Evolutionary conservation across 331 rosid genomes (phyloP), one percentile per base, ranked within the genome.

Genomic region (Prunus yedoensis): DNA sequence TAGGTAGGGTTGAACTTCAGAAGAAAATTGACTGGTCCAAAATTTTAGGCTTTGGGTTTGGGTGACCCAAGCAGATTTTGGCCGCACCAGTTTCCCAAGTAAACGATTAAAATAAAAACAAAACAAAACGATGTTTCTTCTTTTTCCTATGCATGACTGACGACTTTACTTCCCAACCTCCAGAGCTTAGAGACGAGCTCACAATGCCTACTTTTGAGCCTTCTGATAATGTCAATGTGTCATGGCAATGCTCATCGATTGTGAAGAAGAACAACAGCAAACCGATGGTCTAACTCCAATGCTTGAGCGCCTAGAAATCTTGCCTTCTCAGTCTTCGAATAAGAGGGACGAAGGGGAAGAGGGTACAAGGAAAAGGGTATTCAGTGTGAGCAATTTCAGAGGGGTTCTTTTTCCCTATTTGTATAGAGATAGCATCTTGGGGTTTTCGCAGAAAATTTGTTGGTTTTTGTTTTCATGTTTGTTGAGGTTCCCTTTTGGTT

Each of bases 371-470:
- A 66, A n/a, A 5, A 66, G 10, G 54, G 35, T 41, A 45, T 45
- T 21, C 4, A n/a, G 35, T 13, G 30, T 45, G n/a, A 45, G 32
- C 53, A 21, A 45, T 21, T 32, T 8, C 38, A 3, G 20, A 66
- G 35, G 54, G 71, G 7, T 21, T 66, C n/a, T n/a, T 35, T 66
- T 66, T 53, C n/a, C n/a, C 54, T 45, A 66, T 66, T n/a, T 66
- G 71, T 20, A 66, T 45, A 25, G 71, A 66, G 71, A 54, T 66
- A 17, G 50, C 27, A 30, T 62, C 67, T 62, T 62, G 16, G 70
- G 13, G 18, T 65, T 65, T 66, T 13, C 0, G 6, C 6, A 32
- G 69, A 64, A 64, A 45, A 1, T 66, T 66, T 17, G 2, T 5
- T 20, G 54, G 54, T 66, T 43, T 43, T 1, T 65, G 9, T 18